These are phyloP conservation scores for Pseudogymnoascus sp. DNA, from an alignment of 2,329 filamentous ascomycete species.

Conservation along the genomic window DNA sequence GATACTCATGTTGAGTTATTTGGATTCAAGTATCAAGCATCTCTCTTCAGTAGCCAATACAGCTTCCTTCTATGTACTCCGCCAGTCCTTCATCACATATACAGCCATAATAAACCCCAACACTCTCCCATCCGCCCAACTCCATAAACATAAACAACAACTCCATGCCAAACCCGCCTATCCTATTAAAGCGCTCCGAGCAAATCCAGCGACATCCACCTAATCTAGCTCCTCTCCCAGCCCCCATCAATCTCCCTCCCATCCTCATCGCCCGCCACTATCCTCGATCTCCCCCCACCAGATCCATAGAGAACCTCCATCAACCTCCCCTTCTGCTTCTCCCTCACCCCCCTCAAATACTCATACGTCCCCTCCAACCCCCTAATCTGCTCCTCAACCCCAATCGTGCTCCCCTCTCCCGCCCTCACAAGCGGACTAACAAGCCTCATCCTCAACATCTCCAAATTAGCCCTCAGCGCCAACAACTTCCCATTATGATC, in stretches of 20 bases:
- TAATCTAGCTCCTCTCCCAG: neutral
- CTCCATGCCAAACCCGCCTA: neutral
- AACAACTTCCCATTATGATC: slow-evolving; percentile 80
- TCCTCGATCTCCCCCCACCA: slow-evolving; percentile 18
- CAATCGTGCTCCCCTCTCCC: slow-evolving; percentile 59
- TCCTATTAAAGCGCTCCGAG: neutral
- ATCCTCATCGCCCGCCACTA: neutral
- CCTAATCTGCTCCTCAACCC: slow-evolving; percentile 76
- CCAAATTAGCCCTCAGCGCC: slow-evolving; percentile 77
- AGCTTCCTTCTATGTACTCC: neutral
- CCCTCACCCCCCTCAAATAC: slow-evolving; percentile 67
- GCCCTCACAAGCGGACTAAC: slow-evolving; percentile 75
- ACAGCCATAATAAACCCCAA: neutral
- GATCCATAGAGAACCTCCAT: slow-evolving; percentile 68
- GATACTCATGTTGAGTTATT: slow-evolving; percentile 1
- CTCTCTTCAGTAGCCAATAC: neutral
- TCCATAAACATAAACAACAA: neutral
- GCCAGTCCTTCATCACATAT: neutral
- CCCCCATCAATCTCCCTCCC: slow-evolving; percentile 10
- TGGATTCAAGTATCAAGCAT: neutral
- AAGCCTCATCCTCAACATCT: slow-evolving; percentile 74
- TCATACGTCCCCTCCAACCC: slow-evolving; percentile 74
- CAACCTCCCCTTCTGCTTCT: slow-evolving; percentile 74
- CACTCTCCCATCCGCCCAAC: neutral
- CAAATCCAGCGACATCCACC: neutral